Evolutionary conservation across 2,329 filamentous ascomycete species (phyloP).

Genomic region (Ophiostoma sp.): DNA sequence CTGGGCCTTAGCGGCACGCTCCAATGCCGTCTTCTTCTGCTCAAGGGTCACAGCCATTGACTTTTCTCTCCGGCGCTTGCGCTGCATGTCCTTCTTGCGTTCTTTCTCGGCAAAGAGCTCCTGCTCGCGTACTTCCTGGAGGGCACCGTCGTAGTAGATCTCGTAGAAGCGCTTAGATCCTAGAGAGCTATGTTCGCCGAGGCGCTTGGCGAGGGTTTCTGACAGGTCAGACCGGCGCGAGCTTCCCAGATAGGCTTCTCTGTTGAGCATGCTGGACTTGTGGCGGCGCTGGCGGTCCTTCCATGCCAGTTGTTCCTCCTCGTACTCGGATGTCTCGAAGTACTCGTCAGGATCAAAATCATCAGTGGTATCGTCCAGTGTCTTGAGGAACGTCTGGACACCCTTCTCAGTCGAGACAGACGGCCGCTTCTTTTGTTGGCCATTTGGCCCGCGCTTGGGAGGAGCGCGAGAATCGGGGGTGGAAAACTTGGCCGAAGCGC

Average conservation of each 20-base stretch:
- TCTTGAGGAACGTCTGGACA: conserved; percentile 59
- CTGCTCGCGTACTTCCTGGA: conserved; percentile 80
- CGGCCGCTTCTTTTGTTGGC: conserved; percentile 46
- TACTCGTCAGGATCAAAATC: conserved; percentile 29
- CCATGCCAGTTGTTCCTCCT: conserved; percentile 44
- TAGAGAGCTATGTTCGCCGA: conserved; percentile 62
- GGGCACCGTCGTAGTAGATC: conserved; percentile 71
- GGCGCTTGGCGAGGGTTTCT: conserved; percentile 53
- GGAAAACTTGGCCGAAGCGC: conserved; percentile 45
- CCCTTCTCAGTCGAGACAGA: conserved; percentile 47
- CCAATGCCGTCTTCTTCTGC: conserved; percentile 76
- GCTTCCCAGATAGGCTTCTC: conserved; percentile 58
- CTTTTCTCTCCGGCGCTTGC: conserved; percentile 91
- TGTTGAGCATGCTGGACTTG: conserved; percentile 57
- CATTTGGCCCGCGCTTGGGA: conserved; percentile 57
- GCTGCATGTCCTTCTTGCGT: conserved; percentile 99
- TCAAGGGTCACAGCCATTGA: conserved; percentile 91
- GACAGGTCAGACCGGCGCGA: conserved; percentile 56
- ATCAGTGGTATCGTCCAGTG: conserved; percentile 37
- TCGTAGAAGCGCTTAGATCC: conserved; percentile 73
- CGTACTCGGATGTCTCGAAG: conserved; percentile 42
- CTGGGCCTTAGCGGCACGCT: conserved; percentile 69
- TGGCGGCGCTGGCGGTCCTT: conserved; percentile 61
- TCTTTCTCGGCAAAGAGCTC: conserved; percentile 95
- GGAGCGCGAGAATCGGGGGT: conserved; percentile 42